Conservation (phyloP, 1,139 yeast genomes). For the Yamadazyma aaseri region DNA sequence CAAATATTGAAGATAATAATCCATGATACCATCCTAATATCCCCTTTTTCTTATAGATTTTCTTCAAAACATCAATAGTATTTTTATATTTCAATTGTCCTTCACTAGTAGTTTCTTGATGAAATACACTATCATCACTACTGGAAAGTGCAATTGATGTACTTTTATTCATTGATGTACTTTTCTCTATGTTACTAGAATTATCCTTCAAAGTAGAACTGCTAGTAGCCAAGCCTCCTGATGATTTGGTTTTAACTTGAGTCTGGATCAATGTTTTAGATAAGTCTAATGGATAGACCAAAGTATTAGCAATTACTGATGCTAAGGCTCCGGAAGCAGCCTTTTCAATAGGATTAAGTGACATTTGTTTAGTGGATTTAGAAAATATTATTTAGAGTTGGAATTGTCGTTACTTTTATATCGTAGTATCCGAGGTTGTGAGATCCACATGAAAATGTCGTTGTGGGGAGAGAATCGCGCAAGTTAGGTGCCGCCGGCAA, state of each 20-base stretch:
- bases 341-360: slow-evolving; percentile 59
- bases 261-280: slow-evolving; percentile 75
- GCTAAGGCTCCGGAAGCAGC: slow-evolving; percentile 87
- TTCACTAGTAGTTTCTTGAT: slow-evolving; percentile 16
- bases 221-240: neutral
- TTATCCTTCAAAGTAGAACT: no score
- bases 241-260: slow-evolving; percentile 40
- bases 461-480: slow-evolving; percentile 1
- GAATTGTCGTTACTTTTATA: neutral
- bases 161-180: slow-evolving; percentile 6
- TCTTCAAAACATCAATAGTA: slow-evolving; percentile 60
- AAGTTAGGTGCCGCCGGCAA: no score
- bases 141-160: slow-evolving; percentile 20
- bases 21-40: slow-evolving; percentile 77
- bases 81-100: slow-evolving; percentile 49
- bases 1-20: slow-evolving; percentile 63
- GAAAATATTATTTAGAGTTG: neutral
- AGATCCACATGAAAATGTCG: neutral
- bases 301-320: slow-evolving; percentile 77
- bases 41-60: slow-evolving; percentile 62
- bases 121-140: slow-evolving; percentile 28
- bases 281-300: slow-evolving; percentile 73
- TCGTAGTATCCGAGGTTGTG: slow-evolving; percentile 7
- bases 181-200: slow-evolving; percentile 5
- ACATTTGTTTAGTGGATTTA: slow-evolving; percentile 24